A percentile compares a stretch with the other conserved stretches of the same genome.
Evolutionary conservation across 2,329 filamentous ascomycete species (phyloP).

Genomic region (Claviceps pazoutovae): DNA sequence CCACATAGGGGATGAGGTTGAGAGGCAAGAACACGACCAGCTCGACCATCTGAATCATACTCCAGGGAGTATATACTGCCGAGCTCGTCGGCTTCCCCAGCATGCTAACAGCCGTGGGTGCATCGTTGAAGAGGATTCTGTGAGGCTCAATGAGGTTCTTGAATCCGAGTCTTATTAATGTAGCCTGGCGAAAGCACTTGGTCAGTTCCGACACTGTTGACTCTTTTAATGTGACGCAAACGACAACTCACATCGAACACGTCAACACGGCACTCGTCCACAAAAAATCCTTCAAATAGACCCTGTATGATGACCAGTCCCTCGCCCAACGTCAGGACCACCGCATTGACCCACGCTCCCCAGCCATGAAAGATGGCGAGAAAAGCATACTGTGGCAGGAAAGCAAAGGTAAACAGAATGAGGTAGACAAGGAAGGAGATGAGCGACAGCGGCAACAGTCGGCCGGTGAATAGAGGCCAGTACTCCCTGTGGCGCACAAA

Average conservation of each 20-base stretch:
- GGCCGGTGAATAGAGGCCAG: conserved; percentile 65
- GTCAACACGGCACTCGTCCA: conserved; percentile 65
- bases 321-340: conserved; percentile 76
- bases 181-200: conserved; percentile 29
- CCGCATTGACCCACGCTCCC: conserved; percentile 79
- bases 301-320: conserved; percentile 55
- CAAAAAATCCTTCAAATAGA: conserved; percentile 69
- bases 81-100: conserved; percentile 68
- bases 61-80: conserved; percentile 78
- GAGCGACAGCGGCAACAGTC: conserved; percentile 66
- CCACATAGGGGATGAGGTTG: conserved; percentile 74
- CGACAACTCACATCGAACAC: conserved; percentile 58
- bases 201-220: neutral
- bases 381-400: conserved; percentile 79
- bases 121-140: conserved; percentile 51
- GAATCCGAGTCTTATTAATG: conserved; percentile 61
- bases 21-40: conserved; percentile 67
- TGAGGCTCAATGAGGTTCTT: conserved; percentile 54
- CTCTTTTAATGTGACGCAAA: neutral
- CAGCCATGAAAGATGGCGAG: conserved; percentile 78
- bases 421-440: conserved; percentile 72
- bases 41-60: conserved; percentile 77
- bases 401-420: conserved; percentile 79
- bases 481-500: conserved; percentile 65
- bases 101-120: conserved; percentile 59